Evolutionary conservation across 2,329 filamentous ascomycete species (phyloP), one percentile per base, ranked within the genome.

Genomic region (Sarocladium brachiariae): DNA sequence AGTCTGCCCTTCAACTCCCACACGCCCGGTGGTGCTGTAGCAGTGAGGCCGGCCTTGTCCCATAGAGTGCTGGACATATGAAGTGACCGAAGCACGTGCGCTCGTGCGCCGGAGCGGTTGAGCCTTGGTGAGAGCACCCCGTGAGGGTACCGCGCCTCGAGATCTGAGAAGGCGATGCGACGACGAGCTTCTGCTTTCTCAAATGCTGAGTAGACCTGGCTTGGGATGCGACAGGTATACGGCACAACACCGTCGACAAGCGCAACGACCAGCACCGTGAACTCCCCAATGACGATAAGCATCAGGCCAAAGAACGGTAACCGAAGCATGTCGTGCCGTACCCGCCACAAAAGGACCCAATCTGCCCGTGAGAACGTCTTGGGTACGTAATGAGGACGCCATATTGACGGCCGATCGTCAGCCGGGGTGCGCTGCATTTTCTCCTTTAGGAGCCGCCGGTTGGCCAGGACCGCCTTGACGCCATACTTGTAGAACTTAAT

Each of bases 401-500:
- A 63, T 46, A 68, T 60, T 24, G 70, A 71, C 8, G 69, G 76
- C 3, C 70, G 66, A 46, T 83, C 86, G 52, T 83, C 77, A 1
- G 74, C 68, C 8, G 84, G 73, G n/a, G 66, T 63, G 49, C 60
- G 55, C 48, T 61, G 58, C 51, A 70, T 63, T 64, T 63, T 73
- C 60, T 70, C 66, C 49, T 69, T 66, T 13, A 84, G 64, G 10
- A 76, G 73, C 19, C 70, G 63, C 45, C 78, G 75, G 58, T 95
- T 96, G 53, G 73, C 69, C 64, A 81, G 83, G 49, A 95, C 83
- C 59, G 86, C 82, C 62, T 83, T 83, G 27, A 96, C 69, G 16
- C 91, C 92, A 1, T 81, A 77, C 69, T 93, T 95, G 81, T 96
- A 97, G 77, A 97, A 97, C 31, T 68, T 68, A 9, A 86, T 66